These are phyloP conservation scores for Domatiomyces globalis DNA, from an alignment of 2,329 filamentous ascomycete species.

Conservation along the genomic window DNA sequence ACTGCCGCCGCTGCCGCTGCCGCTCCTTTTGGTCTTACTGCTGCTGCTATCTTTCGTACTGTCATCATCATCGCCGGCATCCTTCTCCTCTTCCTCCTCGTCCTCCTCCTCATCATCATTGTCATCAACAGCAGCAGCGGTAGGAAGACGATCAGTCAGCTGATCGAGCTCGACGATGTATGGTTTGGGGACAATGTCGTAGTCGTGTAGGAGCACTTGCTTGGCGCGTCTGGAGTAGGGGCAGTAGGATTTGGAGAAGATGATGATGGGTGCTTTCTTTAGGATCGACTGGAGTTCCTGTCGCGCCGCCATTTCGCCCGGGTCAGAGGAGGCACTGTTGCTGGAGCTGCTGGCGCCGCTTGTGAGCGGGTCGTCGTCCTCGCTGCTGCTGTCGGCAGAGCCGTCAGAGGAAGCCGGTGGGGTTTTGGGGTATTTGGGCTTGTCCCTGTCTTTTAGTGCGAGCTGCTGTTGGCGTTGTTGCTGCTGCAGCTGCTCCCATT, in stretches of 20 bases:
- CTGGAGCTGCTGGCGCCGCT: no score
- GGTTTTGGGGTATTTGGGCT: slow-evolving; percentile 13
- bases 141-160: slow-evolving; percentile 34
- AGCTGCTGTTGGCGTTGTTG: slow-evolving; percentile 23
- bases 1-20: no score
- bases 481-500: slow-evolving; percentile 46
- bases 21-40: no score
- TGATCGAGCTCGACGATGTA: slow-evolving; percentile 82
- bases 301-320: slow-evolving; percentile 49
- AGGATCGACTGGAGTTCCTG: slow-evolving; percentile 62
- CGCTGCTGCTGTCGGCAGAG: not conserved
- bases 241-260: slow-evolving; percentile 94
- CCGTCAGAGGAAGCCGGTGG: not conserved
- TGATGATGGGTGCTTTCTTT: slow-evolving; percentile 78
- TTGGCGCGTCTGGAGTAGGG: slow-evolving; percentile 78
- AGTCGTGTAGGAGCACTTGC: slow-evolving; percentile 65
- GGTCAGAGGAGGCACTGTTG: slow-evolving; percentile 26
- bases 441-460: slow-evolving; percentile 11
- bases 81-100: not conserved
- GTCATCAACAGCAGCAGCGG: not conserved
- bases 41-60: not conserved
- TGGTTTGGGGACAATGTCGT: slow-evolving; percentile 67
- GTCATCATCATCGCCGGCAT: no score
- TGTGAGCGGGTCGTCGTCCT: slow-evolving; percentile 3
- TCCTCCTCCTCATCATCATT: not conserved